These are phyloP conservation scores for Aspergillus oerlinghausenensis DNA, from an alignment of 2,329 filamentous ascomycete genomes.

Conservation along the genomic window DNA sequence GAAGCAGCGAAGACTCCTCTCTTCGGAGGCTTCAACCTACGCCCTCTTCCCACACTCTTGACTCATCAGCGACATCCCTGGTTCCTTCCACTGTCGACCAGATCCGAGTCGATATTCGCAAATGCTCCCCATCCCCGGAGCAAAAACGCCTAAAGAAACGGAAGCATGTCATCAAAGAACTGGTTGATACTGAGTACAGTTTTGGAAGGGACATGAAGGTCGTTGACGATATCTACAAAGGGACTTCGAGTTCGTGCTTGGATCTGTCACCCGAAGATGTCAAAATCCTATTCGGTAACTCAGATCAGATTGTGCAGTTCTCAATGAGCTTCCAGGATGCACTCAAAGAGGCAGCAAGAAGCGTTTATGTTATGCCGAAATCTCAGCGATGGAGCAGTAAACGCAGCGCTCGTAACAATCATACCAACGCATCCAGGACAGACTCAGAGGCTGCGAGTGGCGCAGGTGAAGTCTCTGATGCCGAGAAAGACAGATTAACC, in stretches of 20 bases:
- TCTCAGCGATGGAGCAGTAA: conserved; percentile 51
- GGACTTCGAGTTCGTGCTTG: conserved; percentile 76
- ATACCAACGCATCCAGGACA: conserved; percentile 24
- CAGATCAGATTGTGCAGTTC: conserved; percentile 82
- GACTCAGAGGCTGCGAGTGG: conserved; percentile 25
- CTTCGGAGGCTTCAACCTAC: conserved; percentile 25
- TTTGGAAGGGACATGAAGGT: conserved; percentile 97
- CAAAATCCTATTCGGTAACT: conserved; percentile 88
- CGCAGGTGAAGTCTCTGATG: conserved; percentile 35
- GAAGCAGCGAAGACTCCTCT: conserved; percentile 36
- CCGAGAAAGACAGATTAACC: conserved; percentile 56
- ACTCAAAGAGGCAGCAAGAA: conserved; percentile 73
- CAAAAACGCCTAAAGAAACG: conserved; percentile 67
- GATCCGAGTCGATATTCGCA: conserved; percentile 13
- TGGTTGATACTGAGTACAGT: conserved; percentile 86
- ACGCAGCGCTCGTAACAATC: conserved; percentile 43
- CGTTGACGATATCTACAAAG: conserved; percentile 95
- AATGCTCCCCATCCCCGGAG: conserved; percentile 34
- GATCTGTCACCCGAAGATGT: conserved; percentile 78
- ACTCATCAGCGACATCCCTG: conserved; percentile 36
- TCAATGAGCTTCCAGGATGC: conserved; percentile 74
- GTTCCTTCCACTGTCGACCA: conserved; percentile 28
- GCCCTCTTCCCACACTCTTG: conserved; percentile 28
- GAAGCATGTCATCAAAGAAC: conserved; percentile 79
- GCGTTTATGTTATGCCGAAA: conserved; percentile 67